A percentile compares a stretch with the other conserved stretches of the same genome.
Conservation (phyloP, 805 yeast species). For the Candida saitoana region DNA sequence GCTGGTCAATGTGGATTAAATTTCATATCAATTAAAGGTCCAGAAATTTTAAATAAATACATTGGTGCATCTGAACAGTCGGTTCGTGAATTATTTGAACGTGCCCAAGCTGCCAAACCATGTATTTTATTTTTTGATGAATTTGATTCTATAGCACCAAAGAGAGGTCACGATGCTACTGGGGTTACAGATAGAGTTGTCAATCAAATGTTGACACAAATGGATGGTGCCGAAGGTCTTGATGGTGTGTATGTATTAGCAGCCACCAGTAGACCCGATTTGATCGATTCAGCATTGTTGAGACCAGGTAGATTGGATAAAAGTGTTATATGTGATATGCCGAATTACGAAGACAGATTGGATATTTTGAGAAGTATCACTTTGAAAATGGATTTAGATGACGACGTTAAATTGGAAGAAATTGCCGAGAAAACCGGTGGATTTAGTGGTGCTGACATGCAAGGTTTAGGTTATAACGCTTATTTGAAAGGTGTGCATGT, state of each 20-base stretch:
- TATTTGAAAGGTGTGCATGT: slow-evolving; percentile 81
- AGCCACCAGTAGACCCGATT: slow-evolving; percentile 93
- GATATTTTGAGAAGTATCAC: slow-evolving; percentile 65
- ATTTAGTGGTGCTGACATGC: slow-evolving; percentile 92
- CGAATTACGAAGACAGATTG: slow-evolving; percentile 61
- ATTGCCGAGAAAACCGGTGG: slow-evolving; percentile 66
- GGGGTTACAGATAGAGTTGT: slow-evolving; percentile 98
- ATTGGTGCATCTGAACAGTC: slow-evolving; percentile 97
- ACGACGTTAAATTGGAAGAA: slow-evolving; percentile 46
- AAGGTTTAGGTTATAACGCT: slow-evolving; percentile 88
- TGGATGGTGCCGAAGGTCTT: slow-evolving; percentile 98
- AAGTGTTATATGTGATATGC: slow-evolving; percentile 86
- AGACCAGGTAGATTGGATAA: slow-evolving; percentile 97
- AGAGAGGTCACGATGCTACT: slow-evolving; percentile 95
- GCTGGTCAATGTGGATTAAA: slow-evolving; percentile 92
- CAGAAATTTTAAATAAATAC: slow-evolving; percentile 90
- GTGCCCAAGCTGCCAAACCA: slow-evolving; percentile 93
- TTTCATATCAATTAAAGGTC: slow-evolving; percentile 91
- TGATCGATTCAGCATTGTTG: slow-evolving; percentile 88
- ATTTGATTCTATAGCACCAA: slow-evolving; percentile 95
- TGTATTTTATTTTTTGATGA: slow-evolving; percentile 92
- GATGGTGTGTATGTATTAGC: slow-evolving; percentile 96
- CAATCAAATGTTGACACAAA: slow-evolving; percentile 92
- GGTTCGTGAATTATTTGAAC: slow-evolving; percentile 85
- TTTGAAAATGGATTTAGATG: slow-evolving; percentile 54